Evolutionary conservation across 2,329 filamentous ascomycete genomes (phyloP).

Genomic region (Aspergillus sclerotialis): DNA sequence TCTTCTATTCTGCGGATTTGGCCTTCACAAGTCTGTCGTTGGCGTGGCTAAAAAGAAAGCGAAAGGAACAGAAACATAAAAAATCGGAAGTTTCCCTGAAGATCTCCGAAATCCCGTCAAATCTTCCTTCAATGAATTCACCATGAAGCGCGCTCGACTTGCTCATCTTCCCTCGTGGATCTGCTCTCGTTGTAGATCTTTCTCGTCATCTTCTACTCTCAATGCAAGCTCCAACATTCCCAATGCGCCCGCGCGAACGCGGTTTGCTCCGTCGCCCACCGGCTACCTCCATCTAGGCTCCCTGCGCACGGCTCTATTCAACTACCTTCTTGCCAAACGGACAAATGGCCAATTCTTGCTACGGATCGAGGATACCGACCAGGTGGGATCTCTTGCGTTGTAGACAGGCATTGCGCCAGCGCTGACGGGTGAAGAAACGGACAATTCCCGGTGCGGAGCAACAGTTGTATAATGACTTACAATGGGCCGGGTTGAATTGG

Average conservation of each 20-base stretch:
- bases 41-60: too few relatives aligned
- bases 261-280: constrained; percentile 93
- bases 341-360: constrained; percentile 87
- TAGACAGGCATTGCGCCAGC: too few relatives aligned
- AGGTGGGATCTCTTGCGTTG: constrained; percentile 47
- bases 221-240: constrained; percentile 36
- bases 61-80: too few relatives aligned
- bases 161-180: constrained; percentile 32
- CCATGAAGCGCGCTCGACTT: too few relatives aligned
- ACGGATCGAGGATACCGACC: constrained; percentile 91
- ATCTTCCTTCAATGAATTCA: too few relatives aligned
- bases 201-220: constrained; percentile 23
- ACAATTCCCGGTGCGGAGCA: constrained; percentile 73
- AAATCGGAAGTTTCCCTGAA: too few relatives aligned
- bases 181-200: constrained; percentile 28
- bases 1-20: background rate
- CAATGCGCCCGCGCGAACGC: constrained; percentile 60
- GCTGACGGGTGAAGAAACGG: constrained; percentile 57
- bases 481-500: constrained; percentile 86
- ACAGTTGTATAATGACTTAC: constrained; percentile 68
- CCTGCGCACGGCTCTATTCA: constrained; percentile 87
- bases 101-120: too few relatives aligned
- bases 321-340: constrained; percentile 80
- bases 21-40: too few relatives aligned
- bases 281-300: constrained; percentile 91